A percentile compares a stretch with the other conserved stretches of the same genome.
Conservation (phyloP, 2,329 filamentous ascomycete species). For the Cladophialophora exuberans region DNA sequence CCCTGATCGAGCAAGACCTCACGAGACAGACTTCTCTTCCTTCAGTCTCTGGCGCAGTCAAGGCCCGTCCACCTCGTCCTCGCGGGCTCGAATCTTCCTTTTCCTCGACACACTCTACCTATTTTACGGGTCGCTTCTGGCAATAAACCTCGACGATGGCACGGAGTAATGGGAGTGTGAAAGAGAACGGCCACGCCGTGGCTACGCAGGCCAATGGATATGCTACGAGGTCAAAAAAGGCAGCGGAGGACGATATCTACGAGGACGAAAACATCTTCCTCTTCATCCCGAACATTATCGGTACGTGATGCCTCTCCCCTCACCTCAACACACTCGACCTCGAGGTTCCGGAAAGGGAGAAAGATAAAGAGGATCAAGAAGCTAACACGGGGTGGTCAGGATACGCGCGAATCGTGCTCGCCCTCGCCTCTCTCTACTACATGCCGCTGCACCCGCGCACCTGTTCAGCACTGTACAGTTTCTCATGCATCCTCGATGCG, state of each 20-base stretch:
- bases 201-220: constrained; percentile 38
- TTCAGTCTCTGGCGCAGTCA: too few relatives aligned
- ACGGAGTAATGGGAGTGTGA: constrained; percentile 9
- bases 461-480: constrained; percentile 68
- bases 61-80: too few relatives aligned
- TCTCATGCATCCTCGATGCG: constrained; percentile 94
- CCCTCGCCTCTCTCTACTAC: constrained; percentile 92
- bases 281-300: constrained; percentile 81
- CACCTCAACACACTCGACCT: background rate
- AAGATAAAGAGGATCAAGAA: background rate
- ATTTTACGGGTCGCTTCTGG: background rate
- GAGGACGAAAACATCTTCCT: constrained; percentile 75
- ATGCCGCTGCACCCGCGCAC: constrained; percentile 79
- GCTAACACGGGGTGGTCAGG: constrained; percentile 53
- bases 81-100: too few relatives aligned
- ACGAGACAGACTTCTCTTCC: too few relatives aligned
- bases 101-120: too few relatives aligned
- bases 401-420: constrained; percentile 77
- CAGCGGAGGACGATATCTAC: constrained; percentile 41
- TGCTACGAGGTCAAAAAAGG: constrained; percentile 25
- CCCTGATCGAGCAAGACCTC: constrained; percentile 6
- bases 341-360: background rate
- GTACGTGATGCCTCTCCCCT: constrained; percentile 49
- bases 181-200: constrained; percentile 16
- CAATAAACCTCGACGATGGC: constrained; percentile 9